phyloP scores from a whole-genome alignment of 2,329 filamentous ascomycete genomes.

The Trichothecium roseum region DNA sequence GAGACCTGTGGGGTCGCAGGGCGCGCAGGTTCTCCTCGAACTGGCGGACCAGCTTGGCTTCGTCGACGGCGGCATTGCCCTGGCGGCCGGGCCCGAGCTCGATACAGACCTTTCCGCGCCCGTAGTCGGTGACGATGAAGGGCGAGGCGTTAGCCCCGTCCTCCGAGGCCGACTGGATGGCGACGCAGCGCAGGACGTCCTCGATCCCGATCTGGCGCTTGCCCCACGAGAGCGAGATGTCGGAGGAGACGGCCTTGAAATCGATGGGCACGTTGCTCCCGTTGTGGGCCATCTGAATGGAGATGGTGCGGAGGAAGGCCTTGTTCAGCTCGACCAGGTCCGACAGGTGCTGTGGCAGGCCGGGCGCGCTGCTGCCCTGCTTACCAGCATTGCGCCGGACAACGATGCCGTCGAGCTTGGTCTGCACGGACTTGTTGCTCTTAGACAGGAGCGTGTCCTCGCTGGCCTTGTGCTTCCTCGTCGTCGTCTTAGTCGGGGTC shows the following conservation, averaged over 20 bases:
- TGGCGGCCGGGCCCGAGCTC: slow-evolving; percentile 35
- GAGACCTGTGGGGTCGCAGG: slow-evolving; percentile 19
- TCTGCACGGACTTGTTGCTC: slow-evolving; percentile 17
- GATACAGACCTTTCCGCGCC: slow-evolving; percentile 45
- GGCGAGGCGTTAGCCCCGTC: slow-evolving; percentile 16
- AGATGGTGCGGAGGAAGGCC: slow-evolving; percentile 57
- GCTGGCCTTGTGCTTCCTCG: slow-evolving; percentile 18
- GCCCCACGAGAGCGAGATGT: slow-evolving; percentile 60
- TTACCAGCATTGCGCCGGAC: slow-evolving; percentile 14
- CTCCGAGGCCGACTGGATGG: slow-evolving; percentile 39
- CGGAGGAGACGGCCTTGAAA: slow-evolving; percentile 47
- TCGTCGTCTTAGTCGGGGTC: slow-evolving; percentile 15
- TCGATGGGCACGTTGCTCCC: slow-evolving; percentile 53
- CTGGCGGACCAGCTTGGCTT: slow-evolving; percentile 39
- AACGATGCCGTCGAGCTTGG: slow-evolving; percentile 29
- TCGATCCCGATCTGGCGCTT: slow-evolving; percentile 55
- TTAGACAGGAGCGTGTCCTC: slow-evolving; percentile 19
- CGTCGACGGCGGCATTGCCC: slow-evolving; percentile 23
- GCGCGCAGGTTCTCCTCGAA: slow-evolving; percentile 42
- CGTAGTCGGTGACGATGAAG: slow-evolving; percentile 40
- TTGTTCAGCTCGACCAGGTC: slow-evolving; percentile 55
- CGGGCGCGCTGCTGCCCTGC: slow-evolving; percentile 8
- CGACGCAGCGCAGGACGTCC: slow-evolving; percentile 57
- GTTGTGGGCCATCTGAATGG: slow-evolving; percentile 60
- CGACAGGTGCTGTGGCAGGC: slow-evolving; percentile 40